Base-by-base conservation (phyloP, 192 early-diverging fungal species). In the Dispira parvispora region DNA sequence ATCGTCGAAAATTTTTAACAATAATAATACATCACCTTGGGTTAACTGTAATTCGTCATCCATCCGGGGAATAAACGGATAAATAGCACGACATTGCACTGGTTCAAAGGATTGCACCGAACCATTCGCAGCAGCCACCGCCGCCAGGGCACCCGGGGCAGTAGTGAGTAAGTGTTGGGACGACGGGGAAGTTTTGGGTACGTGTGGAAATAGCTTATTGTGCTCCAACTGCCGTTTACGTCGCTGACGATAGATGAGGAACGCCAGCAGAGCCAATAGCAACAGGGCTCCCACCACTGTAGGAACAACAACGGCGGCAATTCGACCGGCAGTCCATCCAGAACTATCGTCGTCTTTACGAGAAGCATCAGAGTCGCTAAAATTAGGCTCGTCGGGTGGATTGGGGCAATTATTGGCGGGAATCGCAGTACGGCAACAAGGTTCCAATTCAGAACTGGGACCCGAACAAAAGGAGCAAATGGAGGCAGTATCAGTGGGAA, bases 1-100 rank as follows among this genome's bases (percentile, higher is more conserved):
- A 66, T 89, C 87, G 57, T 89, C 87, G 67, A 86, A 89, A 23
- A 67, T 71, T 42, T 73, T 64, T 2, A 68, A 67, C 8, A 88
- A 50, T 28, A 71, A 73, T 5, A 88, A 69, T 58, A 84, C 72
- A 63, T 88, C 86, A 38, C 77, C 82, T 0, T 66, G 58, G n/a
- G 66, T 61, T 43, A 88, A 68, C 20, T 72, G 71, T 52, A 88
- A 55, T 69, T 88, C 86, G 68, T 88, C 86, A 25, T 71, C 72
- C 68, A 86, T 76, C 63, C 75, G 73, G 0, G 84, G 64, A 18
- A 71, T 67, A 52, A 87, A 84, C 45, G 79, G 68, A 58, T 79
- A 45, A 1, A 77, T 52, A 13, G 72, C 75, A 1, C 62, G 62
- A 26, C 62, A 62, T 42, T 62, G 43, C 8, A 60, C 57, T 12